Base-by-base conservation (phyloP, 768 basidiomycete genomes). In the Podaxis rugospora region DNA sequence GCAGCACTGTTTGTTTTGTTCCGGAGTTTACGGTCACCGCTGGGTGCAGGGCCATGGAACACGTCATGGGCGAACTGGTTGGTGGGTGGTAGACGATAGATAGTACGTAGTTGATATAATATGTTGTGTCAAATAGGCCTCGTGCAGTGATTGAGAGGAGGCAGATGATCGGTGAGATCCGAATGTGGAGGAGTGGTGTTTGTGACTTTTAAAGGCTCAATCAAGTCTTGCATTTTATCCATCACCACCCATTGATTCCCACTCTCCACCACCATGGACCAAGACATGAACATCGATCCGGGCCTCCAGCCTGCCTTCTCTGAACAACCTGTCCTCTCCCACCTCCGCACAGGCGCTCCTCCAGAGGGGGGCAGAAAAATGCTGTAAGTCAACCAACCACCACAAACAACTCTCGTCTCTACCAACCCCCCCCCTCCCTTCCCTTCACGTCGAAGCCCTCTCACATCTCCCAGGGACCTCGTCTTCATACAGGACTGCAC, bases 401-500 rank as follows among this genome's bases (percentile, higher is more conserved):
- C 80, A 85, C 61, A 92, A 91, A 77, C 88, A 90, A 84, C 82
- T 91, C 90, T 76, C 69, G 88, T 80, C 37, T 57, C 39, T 62
- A 65, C 65, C 61, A 40, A 23, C 23, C 50, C 49, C 53, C 55
- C 32, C 23, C 55, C n/a, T n/a, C 32, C 23, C 25, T 32, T 27
- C 42, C 35, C 10, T 32, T 51, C 50, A n/a, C 49, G 55, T 35
- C 46, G 46, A 53, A 44, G n/a, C 37, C 55, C 57, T 59, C 65
- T 63, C 68, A 69, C 39, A 71, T 61, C 60, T 56, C 57, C 37
- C 71, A 94, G 92, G 62, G 95, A 97, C 75, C 85, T 97, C 62
- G 94, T 95, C 50, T 97, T 97, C 77, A 85, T 97, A 18, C 92
- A 96, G 71, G 94, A 97, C 75, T 95, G 94, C 74, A 97, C 94